Evolutionary conservation across 2,329 filamentous ascomycete species (phyloP).

Genomic region (Cryphonectria radicalis): DNA sequence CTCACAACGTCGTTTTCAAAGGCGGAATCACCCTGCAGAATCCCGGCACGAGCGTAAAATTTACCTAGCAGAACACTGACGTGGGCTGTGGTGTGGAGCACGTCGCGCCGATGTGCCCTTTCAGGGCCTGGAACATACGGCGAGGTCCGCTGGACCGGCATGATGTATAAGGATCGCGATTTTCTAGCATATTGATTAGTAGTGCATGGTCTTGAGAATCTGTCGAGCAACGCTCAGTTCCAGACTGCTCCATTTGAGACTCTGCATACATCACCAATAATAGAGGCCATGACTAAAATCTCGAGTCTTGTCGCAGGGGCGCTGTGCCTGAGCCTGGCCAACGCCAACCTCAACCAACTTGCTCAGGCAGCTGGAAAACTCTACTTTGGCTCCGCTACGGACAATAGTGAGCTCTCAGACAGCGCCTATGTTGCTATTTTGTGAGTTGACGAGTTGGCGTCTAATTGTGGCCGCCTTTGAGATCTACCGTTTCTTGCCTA

Average conservation of each 20-base stretch:
- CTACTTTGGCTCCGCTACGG: slow-evolving; percentile 69
- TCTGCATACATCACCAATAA: neutral
- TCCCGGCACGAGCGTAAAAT: neutral
- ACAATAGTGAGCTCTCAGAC: slow-evolving; percentile 61
- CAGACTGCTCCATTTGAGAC: neutral
- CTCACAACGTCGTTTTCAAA: neutral
- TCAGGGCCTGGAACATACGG: neutral
- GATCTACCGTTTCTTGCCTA: neutral
- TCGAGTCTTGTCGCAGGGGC: slow-evolving; percentile 9
- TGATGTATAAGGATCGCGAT: neutral
- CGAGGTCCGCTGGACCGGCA: neutral
- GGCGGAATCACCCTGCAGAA: neutral
- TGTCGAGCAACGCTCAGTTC: neutral
- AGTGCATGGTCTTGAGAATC: neutral
- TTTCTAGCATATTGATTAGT: neutral
- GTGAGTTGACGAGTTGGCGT: neutral
- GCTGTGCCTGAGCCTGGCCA: slow-evolving; percentile 14
- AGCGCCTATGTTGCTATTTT: slow-evolving; percentile 60
- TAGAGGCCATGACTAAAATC: neutral
- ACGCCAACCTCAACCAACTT: slow-evolving; percentile 29
- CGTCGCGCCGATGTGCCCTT: slow-evolving; percentile 4
- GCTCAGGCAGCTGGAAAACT: slow-evolving; percentile 27
- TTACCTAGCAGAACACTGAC: too few relatives aligned
- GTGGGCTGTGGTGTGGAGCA: slow-evolving; percentile 1
- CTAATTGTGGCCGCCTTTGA: neutral